Conservation (phyloP, 2,329 filamentous ascomycete species). For the Celoporthe dispersa region DNA sequence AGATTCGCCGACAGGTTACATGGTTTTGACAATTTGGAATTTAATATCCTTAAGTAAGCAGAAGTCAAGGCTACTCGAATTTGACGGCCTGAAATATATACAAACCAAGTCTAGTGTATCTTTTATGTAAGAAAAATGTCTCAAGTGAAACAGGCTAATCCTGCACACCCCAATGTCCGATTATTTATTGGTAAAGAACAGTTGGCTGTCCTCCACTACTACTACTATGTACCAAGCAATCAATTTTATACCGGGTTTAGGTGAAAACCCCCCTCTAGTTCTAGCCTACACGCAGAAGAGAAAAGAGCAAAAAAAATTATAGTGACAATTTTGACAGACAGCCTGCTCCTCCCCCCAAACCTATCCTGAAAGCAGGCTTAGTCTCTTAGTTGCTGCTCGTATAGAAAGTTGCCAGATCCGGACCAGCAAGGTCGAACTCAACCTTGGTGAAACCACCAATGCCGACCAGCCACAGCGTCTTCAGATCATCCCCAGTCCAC, state of each 20-base stretch:
- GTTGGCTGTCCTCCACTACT: too few relatives aligned
- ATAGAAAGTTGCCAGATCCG: background rate
- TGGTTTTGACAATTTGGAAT: background rate
- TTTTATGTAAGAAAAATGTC: background rate
- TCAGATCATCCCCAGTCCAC: background rate
- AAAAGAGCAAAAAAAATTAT: background rate
- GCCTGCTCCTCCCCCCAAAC: too few relatives aligned
- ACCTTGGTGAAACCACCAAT: constrained; percentile 8
- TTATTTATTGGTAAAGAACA: too few relatives aligned
- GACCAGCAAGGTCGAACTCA: background rate
- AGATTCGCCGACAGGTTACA: background rate
- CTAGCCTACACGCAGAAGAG: background rate
- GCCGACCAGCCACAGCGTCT: constrained; percentile 1
- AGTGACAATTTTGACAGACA: too few relatives aligned
- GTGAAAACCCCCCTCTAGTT: background rate
- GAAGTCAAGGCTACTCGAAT: background rate
- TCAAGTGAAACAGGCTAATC: background rate
- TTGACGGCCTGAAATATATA: background rate
- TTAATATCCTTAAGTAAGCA: background rate
- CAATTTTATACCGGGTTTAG: background rate
- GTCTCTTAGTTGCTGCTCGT: background rate
- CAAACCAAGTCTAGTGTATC: background rate
- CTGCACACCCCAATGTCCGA: background rate
- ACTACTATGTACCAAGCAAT: background rate
- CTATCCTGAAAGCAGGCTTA: background rate